Percentiles rank a stretch among this genome's conserved stretches.
phyloP scores from a whole-genome alignment of 352 stramenopile genomes.

The Phytophthora ramorum region DNA sequence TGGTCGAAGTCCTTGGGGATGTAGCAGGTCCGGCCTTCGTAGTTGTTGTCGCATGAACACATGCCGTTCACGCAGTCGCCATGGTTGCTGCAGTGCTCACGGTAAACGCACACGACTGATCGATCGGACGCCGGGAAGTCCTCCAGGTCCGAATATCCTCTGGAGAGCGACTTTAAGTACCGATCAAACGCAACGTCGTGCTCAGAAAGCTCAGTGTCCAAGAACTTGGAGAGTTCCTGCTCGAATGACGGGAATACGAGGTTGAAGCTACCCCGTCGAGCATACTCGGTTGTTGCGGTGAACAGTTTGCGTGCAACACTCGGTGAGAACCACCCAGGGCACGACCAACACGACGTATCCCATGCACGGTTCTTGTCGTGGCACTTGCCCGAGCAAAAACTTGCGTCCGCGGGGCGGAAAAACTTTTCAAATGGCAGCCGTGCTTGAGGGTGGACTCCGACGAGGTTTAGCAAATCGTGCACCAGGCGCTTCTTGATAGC shows the following conservation, averaged over 20 bases:
- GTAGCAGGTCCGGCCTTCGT: slow-evolving; percentile 85
- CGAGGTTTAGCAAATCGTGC: slow-evolving; percentile 72
- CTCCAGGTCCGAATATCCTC: slow-evolving; percentile 50
- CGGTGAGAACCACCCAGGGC: slow-evolving; percentile 73
- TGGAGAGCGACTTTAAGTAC: slow-evolving; percentile 77
- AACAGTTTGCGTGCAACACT: slow-evolving; percentile 68
- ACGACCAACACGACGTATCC: slow-evolving; percentile 82
- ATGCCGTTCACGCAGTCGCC: slow-evolving; percentile 85
- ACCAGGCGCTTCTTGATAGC: slow-evolving; percentile 70
- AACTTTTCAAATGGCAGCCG: slow-evolving; percentile 67
- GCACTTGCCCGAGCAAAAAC: slow-evolving; percentile 74
- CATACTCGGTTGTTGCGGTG: slow-evolving; percentile 62
- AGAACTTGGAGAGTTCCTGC: slow-evolving; percentile 60
- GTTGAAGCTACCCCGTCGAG: slow-evolving; percentile 72
- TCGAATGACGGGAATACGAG: slow-evolving; percentile 74
- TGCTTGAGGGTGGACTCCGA: slow-evolving; percentile 72
- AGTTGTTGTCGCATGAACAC: slow-evolving; percentile 76
- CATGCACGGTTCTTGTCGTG: slow-evolving; percentile 61
- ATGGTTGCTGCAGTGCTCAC: slow-evolving; percentile 82
- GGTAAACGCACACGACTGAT: slow-evolving; percentile 70
- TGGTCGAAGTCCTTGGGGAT: slow-evolving; percentile 66
- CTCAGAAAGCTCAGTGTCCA: slow-evolving; percentile 63
- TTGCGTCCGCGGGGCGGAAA: slow-evolving; percentile 48
- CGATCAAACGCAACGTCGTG: slow-evolving; percentile 75
- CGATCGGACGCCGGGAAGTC: slow-evolving; percentile 49